Percentiles rank a stretch among this genome's conserved stretches.
phyloP scores from a whole-genome alignment of 805 yeast species.

The Blastobotrys parvus region DNA sequence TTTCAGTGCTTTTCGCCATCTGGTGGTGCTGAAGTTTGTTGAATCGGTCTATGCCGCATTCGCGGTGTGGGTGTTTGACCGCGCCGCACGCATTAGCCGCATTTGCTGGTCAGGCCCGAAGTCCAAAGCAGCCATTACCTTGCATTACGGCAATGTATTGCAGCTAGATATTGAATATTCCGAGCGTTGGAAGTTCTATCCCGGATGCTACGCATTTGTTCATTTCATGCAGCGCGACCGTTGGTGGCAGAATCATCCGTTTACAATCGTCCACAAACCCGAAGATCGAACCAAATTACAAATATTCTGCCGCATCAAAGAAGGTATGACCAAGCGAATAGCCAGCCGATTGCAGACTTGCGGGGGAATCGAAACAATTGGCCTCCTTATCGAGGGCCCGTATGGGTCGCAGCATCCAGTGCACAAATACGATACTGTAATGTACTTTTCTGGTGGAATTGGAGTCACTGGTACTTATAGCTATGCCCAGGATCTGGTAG shows the following conservation, averaged over 20 bases:
- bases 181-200: slow-evolving; percentile 36
- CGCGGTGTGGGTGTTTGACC: slow-evolving; percentile 64
- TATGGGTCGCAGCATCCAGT: slow-evolving; percentile 42
- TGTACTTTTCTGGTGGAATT: slow-evolving; percentile 49
- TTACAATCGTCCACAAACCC: slow-evolving; percentile 34
- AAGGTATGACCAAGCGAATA: slow-evolving; percentile 15
- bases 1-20: slow-evolving; percentile 50
- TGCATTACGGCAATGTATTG: slow-evolving; percentile 10
- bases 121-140: slow-evolving; percentile 20
- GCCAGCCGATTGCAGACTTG: background rate
- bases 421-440: slow-evolving; percentile 31
- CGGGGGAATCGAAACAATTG: background rate
- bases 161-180: slow-evolving; percentile 32
- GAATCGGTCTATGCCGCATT: slow-evolving; percentile 42
- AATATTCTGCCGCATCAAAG: slow-evolving; percentile 11
- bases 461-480: slow-evolving; percentile 50
- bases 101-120: slow-evolving; percentile 46
- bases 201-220: slow-evolving; percentile 51
- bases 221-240: slow-evolving; percentile 44
- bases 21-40: slow-evolving; percentile 7
- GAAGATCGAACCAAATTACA: slow-evolving; percentile 10
- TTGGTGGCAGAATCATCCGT: slow-evolving; percentile 72
- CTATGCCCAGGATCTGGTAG: slow-evolving; percentile 28
- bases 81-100: slow-evolving; percentile 47
- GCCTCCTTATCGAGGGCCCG: slow-evolving; percentile 47